A percentile compares a stretch with the other conserved stretches of the same genome.
These are phyloP conservation scores for Metschnikowia kofuensis DNA, from an alignment of 805 yeast genomes.

Conservation along the genomic window DNA sequence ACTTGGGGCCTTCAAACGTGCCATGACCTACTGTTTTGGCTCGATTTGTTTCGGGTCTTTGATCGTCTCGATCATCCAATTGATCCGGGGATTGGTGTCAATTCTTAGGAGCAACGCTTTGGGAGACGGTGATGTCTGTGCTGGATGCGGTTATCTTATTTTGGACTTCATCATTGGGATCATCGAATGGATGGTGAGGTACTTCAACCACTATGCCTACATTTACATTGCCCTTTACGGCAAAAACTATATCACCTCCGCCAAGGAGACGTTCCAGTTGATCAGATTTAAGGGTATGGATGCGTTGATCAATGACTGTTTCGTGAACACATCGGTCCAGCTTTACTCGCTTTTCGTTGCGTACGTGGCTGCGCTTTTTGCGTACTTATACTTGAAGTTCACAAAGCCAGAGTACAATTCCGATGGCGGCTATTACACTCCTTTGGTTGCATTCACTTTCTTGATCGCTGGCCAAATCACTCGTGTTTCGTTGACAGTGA, in stretches of 20 bases:
- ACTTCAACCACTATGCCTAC: constrained; percentile 89
- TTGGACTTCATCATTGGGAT: constrained; percentile 60
- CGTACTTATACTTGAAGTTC: constrained; percentile 62
- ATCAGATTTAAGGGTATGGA: constrained; percentile 78
- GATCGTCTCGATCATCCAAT: constrained; percentile 68
- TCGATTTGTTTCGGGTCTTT: constrained; percentile 84
- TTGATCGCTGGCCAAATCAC: constrained; percentile 74
- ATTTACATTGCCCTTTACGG: constrained; percentile 88
- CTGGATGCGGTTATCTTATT: constrained; percentile 50
- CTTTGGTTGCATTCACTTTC: constrained; percentile 70
- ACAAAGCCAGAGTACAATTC: constrained; percentile 67
- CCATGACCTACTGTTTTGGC: constrained; percentile 84
- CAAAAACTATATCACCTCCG: constrained; percentile 66
- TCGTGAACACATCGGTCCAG: constrained; percentile 75
- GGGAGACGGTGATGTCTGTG: constrained; percentile 49
- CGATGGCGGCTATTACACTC: constrained; percentile 61
- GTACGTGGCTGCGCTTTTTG: constrained; percentile 54
- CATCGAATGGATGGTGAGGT: constrained; percentile 75
- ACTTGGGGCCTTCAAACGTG: constrained; percentile 72
- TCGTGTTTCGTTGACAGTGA: constrained; percentile 66
- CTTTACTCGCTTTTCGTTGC: constrained; percentile 73
- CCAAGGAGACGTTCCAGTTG: constrained; percentile 79
- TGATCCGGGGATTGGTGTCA: constrained; percentile 54
- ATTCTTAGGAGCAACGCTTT: constrained; percentile 52
- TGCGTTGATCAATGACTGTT: constrained; percentile 79